These are phyloP conservation scores for Hyphopichia homilentoma DNA, from an alignment of 805 yeast species.

Conservation along the genomic window DNA sequence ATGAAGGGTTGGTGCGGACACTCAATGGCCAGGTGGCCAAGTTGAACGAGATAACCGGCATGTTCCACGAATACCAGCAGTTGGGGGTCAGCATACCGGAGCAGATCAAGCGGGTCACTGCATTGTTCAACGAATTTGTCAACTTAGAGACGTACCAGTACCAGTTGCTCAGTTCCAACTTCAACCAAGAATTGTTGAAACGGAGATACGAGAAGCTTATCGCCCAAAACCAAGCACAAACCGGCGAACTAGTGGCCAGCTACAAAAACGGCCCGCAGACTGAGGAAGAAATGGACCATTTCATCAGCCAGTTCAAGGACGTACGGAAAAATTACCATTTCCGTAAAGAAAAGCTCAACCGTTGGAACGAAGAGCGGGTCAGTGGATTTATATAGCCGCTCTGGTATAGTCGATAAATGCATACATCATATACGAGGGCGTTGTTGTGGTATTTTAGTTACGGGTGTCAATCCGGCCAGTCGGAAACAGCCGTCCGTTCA, in stretches of 20 bases:
- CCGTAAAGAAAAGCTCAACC: constrained; percentile 32
- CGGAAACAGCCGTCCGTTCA: too few relatives aligned
- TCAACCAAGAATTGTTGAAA: constrained; percentile 27
- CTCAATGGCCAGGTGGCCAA: constrained; percentile 13
- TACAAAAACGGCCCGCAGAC: constrained; percentile 7
- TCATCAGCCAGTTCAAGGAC: constrained; percentile 18
- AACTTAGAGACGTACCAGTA: constrained; percentile 35
- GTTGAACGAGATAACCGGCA: constrained; percentile 17
- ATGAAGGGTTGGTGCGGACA: constrained; percentile 7
- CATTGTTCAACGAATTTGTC: constrained; percentile 27
- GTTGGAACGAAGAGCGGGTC: constrained; percentile 44
- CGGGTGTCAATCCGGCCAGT: too few relatives aligned
- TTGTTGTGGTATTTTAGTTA: too few relatives aligned
- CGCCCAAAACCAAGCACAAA: constrained; percentile 17
- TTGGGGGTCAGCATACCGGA: constrained; percentile 18
- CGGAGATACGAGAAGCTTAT: constrained; percentile 23
- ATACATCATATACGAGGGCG: too few relatives aligned
- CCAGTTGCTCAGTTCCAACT: constrained; percentile 34
- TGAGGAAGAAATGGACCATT: constrained; percentile 12
- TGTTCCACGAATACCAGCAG: constrained; percentile 17
- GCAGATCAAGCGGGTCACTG: constrained; percentile 20
- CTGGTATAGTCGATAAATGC: too few relatives aligned
- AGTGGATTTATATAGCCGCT: constrained; percentile 31
- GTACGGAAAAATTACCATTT: constrained; percentile 29
- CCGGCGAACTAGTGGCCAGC: constrained; percentile 12